Conservation (phyloP, 1,139 yeast genomes). For the Wickerhamiella infanticola region DNA sequence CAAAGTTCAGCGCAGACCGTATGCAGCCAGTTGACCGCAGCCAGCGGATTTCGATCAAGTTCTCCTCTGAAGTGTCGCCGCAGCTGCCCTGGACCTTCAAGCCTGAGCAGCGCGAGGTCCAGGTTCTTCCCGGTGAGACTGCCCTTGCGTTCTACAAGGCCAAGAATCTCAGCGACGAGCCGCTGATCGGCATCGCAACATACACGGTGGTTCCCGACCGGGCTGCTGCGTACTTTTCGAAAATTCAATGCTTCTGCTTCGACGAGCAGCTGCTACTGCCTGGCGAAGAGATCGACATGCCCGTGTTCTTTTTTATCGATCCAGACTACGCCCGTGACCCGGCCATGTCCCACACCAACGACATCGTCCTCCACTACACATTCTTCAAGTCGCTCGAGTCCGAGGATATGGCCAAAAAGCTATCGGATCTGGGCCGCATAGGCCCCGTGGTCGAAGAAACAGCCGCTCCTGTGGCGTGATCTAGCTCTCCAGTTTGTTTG, state of each 20-base stretch:
- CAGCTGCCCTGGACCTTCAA: constrained; percentile 90
- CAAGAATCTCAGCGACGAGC: constrained; percentile 67
- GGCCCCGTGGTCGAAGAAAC: background rate
- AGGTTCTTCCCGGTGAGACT: constrained; percentile 93
- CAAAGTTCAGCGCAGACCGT: constrained; percentile 73
- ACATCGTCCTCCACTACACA: constrained; percentile 80
- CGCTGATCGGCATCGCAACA: constrained; percentile 96
- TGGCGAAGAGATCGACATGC: constrained; percentile 99
- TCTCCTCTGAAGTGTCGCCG: constrained; percentile 85
- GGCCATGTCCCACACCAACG: constrained; percentile 77
- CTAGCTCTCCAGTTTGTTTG: background rate
- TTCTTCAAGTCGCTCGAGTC: constrained; percentile 45
- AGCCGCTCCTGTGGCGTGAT: constrained; percentile 3
- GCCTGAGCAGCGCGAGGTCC: constrained; percentile 89
- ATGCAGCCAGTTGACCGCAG: constrained; percentile 79
- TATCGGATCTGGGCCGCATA: background rate
- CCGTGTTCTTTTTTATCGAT: constrained; percentile 93
- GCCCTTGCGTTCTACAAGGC: constrained; percentile 95
- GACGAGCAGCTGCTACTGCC: constrained; percentile 90
- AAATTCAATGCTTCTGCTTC: constrained; percentile 94
- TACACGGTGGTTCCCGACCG: constrained; percentile 93
- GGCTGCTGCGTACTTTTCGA: constrained; percentile 90
- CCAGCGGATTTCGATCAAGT: constrained; percentile 63
- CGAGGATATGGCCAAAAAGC: constrained; percentile 15
- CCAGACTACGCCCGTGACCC: constrained; percentile 97